Base-by-base conservation (phyloP, 139 green algal genomes). In the Chlamydomonas sp. region DNA sequence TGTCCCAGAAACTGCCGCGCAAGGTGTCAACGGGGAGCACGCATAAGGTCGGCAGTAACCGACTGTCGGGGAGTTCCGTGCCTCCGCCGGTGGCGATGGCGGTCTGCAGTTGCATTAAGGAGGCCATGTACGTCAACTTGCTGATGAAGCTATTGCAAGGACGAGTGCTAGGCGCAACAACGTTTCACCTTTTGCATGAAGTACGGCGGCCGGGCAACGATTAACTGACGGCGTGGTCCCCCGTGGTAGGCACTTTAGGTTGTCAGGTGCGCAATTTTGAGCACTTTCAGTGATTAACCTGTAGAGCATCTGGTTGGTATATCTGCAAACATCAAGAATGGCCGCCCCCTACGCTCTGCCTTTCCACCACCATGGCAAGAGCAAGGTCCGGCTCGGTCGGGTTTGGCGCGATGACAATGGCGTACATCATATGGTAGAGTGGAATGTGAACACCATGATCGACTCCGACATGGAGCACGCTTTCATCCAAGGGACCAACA, bases 301-400 rank as follows among this genome's bases (percentile, higher is more conserved):
- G 31, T 49, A 49, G 31, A 49, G 31, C 31, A 49, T 49, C 31
- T 49, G 31, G 31, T 49, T 49, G 31, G 31, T 49, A 49, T 49
- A 49, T 49, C 67, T 72, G 12, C 67, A 72, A 5, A 20, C 67
- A 76, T 3, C 10, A 18, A 7, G 71, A 76, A 76, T 6, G 3
- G 63, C 63, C 59, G 77, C 77, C 12, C 10, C 31, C 31, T 87
- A 80, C 49, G 82, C 76, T 18, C 89, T 98, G 4, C 90, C 91
- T 0, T 2, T 93, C 4, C 97, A 99, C 84, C 95, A 98, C 80
- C 97, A 99, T 86, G 97, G 97, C 78, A 99, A 99, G 87, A 88
- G 77, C 12, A 90, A 92, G 6, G 97, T 99, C 0, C 90, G 96
- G 8, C 3, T 99, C 2, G 96, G 87, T 0, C 91, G 97, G 2